A percentile compares a stretch with the other conserved stretches of the same genome.
Conservation (phyloP, 2,329 filamentous ascomycete genomes). For the Corniculantispora saksenae region DNA sequence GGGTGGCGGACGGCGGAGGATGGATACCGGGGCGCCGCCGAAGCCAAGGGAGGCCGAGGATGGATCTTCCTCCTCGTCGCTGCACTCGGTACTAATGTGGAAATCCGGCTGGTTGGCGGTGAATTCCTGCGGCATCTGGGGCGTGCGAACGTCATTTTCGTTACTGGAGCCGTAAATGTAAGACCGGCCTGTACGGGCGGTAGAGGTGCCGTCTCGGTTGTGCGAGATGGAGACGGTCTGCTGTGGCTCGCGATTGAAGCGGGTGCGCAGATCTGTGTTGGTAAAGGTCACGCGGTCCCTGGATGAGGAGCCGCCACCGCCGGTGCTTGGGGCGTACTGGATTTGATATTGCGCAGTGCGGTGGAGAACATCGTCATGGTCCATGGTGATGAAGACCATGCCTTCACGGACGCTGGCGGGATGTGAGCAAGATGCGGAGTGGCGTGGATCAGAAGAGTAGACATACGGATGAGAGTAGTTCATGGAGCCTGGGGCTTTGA, state of each 20-base stretch:
- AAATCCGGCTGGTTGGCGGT: conserved; percentile 49
- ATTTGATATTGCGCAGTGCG: conserved; percentile 77
- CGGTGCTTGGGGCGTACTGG: conserved; percentile 50
- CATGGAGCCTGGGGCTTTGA: conserved; percentile 73
- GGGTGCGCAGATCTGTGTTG: conserved; percentile 7
- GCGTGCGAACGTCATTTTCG: conserved; percentile 48
- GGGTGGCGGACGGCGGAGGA: conserved; percentile 41
- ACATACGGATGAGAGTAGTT: conserved; percentile 87
- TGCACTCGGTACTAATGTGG: conserved; percentile 59
- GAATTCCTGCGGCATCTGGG: conserved; percentile 61
- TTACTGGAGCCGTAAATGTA: conserved; percentile 46
- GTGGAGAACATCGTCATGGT: conserved; percentile 70
- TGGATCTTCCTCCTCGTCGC: conserved; percentile 56
- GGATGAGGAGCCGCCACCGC: neutral
- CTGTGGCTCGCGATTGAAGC: conserved; percentile 24
- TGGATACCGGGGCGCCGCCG: conserved; percentile 12
- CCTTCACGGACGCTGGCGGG: conserved; percentile 76
- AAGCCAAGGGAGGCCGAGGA: conserved; percentile 12
- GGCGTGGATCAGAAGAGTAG: neutral
- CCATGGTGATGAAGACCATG: conserved; percentile 89
- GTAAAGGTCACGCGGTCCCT: conserved; percentile 4
- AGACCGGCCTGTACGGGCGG: conserved; percentile 47
- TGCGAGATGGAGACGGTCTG: conserved; percentile 54
- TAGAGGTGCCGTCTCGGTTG: conserved; percentile 52
- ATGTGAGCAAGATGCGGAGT: conserved; percentile 19